These are phyloP conservation scores for Boletus tomentosulus DNA, from an alignment of 768 basidiomycete species.

Conservation along the genomic window DNA sequence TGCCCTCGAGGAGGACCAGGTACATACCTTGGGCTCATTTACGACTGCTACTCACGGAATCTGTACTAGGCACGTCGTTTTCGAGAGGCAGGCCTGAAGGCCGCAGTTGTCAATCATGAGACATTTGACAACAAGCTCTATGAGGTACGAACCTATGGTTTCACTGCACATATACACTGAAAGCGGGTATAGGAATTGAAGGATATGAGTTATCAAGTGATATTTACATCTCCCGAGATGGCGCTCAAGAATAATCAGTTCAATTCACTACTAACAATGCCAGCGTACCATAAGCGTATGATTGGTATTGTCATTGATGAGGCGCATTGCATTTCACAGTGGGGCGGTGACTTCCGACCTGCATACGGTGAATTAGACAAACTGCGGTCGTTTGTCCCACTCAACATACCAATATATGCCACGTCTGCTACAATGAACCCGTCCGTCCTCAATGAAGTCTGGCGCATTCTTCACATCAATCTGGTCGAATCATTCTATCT, in stretches of 20 bases:
- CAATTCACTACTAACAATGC: neutral
- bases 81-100: neutral
- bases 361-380: neutral
- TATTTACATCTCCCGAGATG: slow-evolving; percentile 37
- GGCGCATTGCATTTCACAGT: neutral
- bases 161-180: too few species aligned
- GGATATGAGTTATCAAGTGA: slow-evolving; percentile 5
- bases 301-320: neutral
- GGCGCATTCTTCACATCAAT: neutral
- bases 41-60: neutral
- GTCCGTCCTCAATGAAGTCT: neutral
- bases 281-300: neutral
- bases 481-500: too few species aligned
- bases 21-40: too few species aligned
- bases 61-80: neutral
- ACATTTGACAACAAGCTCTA: too few species aligned
- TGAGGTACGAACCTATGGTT: too few species aligned
- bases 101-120: too few species aligned
- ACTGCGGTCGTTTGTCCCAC: neutral
- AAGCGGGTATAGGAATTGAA: neutral
- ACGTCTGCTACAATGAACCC: neutral
- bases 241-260: slow-evolving; percentile 32
- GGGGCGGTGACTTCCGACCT: neutral
- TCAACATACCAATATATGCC: neutral
- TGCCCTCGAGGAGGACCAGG: neutral